Conservation (phyloP, 1,284 basidiomycete genomes). For the Cryptococcus jaspeensis region DNA sequence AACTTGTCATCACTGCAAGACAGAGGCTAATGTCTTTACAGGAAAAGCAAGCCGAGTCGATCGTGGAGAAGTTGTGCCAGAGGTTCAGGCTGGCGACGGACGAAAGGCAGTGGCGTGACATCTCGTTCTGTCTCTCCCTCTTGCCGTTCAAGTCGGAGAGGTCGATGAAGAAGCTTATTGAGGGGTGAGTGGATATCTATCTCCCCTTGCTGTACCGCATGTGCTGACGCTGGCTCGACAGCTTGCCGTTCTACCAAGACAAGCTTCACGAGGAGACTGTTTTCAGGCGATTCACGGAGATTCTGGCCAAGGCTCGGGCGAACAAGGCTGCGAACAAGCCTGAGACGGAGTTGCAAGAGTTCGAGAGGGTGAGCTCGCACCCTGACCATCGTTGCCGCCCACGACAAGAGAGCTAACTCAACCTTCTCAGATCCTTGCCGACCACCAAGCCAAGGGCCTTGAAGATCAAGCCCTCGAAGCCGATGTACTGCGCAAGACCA, state of each 20-base stretch:
- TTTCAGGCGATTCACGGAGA: slow-evolving; percentile 81
- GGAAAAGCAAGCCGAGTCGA: slow-evolving; percentile 94
- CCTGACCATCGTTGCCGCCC: not conserved
- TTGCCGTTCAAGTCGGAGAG: slow-evolving; percentile 96
- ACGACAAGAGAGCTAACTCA: slow-evolving; percentile 2
- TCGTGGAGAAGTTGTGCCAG: slow-evolving; percentile 93
- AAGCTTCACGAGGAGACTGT: slow-evolving; percentile 88
- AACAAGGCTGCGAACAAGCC: slow-evolving; percentile 89
- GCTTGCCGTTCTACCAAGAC: slow-evolving; percentile 83
- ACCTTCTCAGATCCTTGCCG: slow-evolving; percentile 67
- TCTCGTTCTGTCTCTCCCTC: slow-evolving; percentile 90
- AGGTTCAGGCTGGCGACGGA: slow-evolving; percentile 87
- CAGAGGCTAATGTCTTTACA: slow-evolving; percentile 37
- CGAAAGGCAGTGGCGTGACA: slow-evolving; percentile 93
- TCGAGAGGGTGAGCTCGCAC: slow-evolving; percentile 63
- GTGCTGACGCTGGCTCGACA: slow-evolving; percentile 14
- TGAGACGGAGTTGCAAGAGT: slow-evolving; percentile 84
- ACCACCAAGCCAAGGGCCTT: slow-evolving; percentile 77
- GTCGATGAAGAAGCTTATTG: slow-evolving; percentile 93
- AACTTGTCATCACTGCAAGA: not conserved
- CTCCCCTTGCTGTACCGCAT: not conserved
- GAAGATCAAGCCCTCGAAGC: slow-evolving; percentile 88
- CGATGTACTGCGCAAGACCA: slow-evolving; percentile 75
- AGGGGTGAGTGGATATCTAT: slow-evolving; percentile 59
- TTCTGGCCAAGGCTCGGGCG: slow-evolving; percentile 74